Percentiles rank a stretch among this genome's conserved stretches.
Evolutionary conservation across 495 filamentous ascomycete genomes (phyloP).

Genomic region (Letharia columbiana): DNA sequence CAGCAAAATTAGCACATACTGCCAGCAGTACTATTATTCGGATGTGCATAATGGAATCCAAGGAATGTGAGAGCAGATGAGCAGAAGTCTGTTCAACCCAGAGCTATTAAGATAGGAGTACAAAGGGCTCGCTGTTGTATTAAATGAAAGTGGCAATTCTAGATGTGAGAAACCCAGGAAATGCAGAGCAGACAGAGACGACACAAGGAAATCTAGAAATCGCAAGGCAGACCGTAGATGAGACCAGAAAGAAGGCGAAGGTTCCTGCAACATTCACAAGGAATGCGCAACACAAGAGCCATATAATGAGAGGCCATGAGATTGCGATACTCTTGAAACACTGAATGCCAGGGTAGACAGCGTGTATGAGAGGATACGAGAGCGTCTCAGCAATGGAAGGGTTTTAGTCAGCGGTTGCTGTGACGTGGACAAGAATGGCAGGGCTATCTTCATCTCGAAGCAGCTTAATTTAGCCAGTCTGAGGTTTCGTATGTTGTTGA

Average conservation of each 20-base stretch:
- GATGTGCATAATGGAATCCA: slow-evolving; percentile 18
- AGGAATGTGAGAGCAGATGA: slow-evolving; percentile 10
- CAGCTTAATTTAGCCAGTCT: not conserved
- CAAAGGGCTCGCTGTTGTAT: not conserved
- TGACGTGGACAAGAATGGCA: slow-evolving; percentile 13
- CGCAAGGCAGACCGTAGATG: slow-evolving; percentile 1
- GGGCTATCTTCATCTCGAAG: slow-evolving; percentile 2
- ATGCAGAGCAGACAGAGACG: not conserved
- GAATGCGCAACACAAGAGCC: slow-evolving; percentile 10
- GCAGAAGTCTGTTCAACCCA: slow-evolving; percentile 10
- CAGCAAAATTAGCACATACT: slow-evolving; percentile 22
- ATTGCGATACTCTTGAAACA: slow-evolving; percentile 17
- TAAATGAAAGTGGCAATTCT: slow-evolving; percentile 5
- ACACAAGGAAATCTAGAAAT: slow-evolving; percentile 16
- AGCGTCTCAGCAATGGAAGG: slow-evolving; percentile 13
- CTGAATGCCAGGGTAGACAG: slow-evolving; percentile 2
- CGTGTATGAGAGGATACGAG: slow-evolving; percentile 5
- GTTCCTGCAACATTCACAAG: not conserved
- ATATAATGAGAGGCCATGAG: slow-evolving; percentile 20
- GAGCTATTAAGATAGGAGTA: slow-evolving; percentile 3
- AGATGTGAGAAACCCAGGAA: slow-evolving; percentile 4
- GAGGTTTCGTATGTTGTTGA: slow-evolving; percentile 12
- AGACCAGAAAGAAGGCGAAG: slow-evolving; percentile 8
- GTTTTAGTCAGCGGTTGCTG: slow-evolving; percentile 21
- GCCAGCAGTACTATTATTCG: slow-evolving; percentile 24